phyloP scores from a whole-genome alignment of 257 asterid genomes.

The Solanum clarkiae region DNA sequence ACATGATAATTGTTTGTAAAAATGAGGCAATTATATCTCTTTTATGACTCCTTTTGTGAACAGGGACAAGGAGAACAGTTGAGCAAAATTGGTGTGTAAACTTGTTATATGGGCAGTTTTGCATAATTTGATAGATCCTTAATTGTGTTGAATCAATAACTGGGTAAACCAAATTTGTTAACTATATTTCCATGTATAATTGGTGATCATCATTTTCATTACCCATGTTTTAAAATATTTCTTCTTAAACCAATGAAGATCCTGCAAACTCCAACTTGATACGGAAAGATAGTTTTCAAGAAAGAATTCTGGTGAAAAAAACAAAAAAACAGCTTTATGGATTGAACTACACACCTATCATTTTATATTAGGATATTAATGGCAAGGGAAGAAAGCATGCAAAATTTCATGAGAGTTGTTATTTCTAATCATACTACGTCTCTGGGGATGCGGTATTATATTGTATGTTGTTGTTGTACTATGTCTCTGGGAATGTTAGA shows the following conservation, averaged over 20 bases:
- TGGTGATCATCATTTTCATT: neutral
- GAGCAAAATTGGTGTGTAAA: neutral
- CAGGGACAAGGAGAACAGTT: neutral
- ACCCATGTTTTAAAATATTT: neutral
- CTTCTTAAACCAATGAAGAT: neutral
- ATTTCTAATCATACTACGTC: neutral
- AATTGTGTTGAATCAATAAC: neutral
- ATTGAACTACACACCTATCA: neutral
- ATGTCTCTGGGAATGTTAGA: neutral
- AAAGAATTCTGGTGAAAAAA: neutral
- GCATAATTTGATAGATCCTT: neutral
- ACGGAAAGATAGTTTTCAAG: neutral
- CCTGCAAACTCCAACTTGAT: neutral
- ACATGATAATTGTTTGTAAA: neutral
- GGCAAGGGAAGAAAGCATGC: neutral
- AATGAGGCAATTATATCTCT: neutral
- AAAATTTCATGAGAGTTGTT: neutral
- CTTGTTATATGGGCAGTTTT: neutral
- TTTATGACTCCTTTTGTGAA: neutral
- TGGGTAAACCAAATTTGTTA: neutral
- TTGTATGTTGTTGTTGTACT: neutral
- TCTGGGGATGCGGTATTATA: neutral
- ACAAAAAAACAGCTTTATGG: neutral
- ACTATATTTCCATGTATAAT: neutral
- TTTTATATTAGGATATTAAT: neutral